Evolutionary conservation across 2,329 filamentous ascomycete species (phyloP), one percentile per base, ranked within the genome.

Genomic region (Talaromyces sp.): DNA sequence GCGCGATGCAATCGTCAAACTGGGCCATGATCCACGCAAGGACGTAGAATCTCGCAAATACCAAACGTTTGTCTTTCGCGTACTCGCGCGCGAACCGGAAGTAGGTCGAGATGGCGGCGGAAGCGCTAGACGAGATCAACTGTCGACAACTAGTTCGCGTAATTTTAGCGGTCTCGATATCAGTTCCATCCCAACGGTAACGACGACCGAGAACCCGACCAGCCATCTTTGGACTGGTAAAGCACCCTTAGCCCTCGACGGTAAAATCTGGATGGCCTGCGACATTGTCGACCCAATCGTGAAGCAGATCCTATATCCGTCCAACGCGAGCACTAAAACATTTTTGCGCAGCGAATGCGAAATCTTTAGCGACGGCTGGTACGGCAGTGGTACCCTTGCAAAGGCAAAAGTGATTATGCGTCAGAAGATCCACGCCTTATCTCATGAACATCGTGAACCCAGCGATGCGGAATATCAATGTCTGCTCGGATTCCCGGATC

Each of bases 231-330:
- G 97, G 75, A 91, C 96, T 65, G 93, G 93, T 54, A 81, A 86
- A 64, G 84, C 73, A 0, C 77, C 83, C 1, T 86, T 93, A 61
- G 86, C 86, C 16, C 84, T 85, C 1, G 92, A 96, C 70, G 92
- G 92, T 42, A 95, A 95, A 70, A 88, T 95, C 57, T 99, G 92
- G 89, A 95, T 98, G 80, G 84, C 96, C 28, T 96, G 92, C 77
- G 95, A 99, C 74, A 88, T 98, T 61, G 89, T 86, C 0, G 93
- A 98, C 69, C 90, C 92, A 0, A 72, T 93, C 1, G 80, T 98
- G 1, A 79, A 80, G 0, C 75, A 80, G 11, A 78, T 97, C 2
- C 81, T 96, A 42, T 83, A 87, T 21, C 84, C 85, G 0, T 81
- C 87, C 0, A 81, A 86, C 5, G 71, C 82, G 1, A 14, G 23